Percentiles rank a stretch among this genome's conserved stretches.
These are phyloP conservation scores for Dipodascus albidus DNA, from an alignment of 805 yeast species.

Conservation along the genomic window DNA sequence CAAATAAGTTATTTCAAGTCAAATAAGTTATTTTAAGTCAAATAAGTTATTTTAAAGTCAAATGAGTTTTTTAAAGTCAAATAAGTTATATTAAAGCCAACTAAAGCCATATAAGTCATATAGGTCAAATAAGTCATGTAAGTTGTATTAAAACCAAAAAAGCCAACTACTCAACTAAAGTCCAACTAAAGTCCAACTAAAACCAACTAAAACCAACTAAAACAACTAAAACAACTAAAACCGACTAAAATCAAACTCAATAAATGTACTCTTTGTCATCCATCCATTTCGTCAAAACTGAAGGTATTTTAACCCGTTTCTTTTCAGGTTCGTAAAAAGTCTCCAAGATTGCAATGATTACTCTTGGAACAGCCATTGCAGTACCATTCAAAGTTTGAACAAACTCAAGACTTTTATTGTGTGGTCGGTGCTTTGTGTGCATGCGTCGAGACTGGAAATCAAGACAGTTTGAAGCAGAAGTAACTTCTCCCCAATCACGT, in stretches of 20 bases:
- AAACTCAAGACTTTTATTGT: slow-evolving; percentile 29
- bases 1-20: too few species aligned
- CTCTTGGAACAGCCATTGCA: slow-evolving; percentile 89
- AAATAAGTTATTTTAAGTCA: too few species aligned
- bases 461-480: slow-evolving; percentile 84
- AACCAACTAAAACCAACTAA: neutral
- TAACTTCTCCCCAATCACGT: slow-evolving; percentile 83
- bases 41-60: too few species aligned
- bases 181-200: too few species aligned
- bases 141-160: too few species aligned
- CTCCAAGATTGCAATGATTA: slow-evolving; percentile 81
- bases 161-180: too few species aligned
- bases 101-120: too few species aligned
- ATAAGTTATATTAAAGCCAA: too few species aligned
- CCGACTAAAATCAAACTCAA: neutral
- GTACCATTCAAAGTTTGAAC: slow-evolving; percentile 91
- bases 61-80: too few species aligned
- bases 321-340: slow-evolving; percentile 57
- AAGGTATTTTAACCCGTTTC: slow-evolving; percentile 49
- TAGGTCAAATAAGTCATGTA: too few species aligned
- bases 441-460: slow-evolving; percentile 84
- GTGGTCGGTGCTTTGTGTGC: slow-evolving; percentile 44
- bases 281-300: slow-evolving; percentile 60
- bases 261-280: slow-evolving; percentile 38
- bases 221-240: neutral